Conservation (phyloP, 2,329 filamentous ascomycete genomes). For the Diplodia corticola region DNA sequence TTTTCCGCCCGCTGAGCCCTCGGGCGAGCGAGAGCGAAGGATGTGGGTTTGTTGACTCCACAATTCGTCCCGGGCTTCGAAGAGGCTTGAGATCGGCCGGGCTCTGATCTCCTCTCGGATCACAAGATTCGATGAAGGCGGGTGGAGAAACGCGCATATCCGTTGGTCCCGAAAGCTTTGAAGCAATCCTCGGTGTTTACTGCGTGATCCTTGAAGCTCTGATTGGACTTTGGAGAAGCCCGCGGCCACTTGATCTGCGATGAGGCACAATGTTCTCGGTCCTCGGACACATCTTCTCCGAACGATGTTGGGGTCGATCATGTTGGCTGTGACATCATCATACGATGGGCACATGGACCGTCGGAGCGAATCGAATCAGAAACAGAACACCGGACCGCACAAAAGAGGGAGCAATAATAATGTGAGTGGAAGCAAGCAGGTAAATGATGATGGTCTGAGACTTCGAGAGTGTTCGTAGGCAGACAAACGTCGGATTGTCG, state of each 20-base stretch:
- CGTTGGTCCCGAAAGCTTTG: background rate
- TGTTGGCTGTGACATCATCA: background rate
- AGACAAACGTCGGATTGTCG: no score
- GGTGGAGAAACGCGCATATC: background rate
- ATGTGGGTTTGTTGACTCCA: background rate
- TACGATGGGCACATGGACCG: background rate
- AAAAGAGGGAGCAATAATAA: background rate
- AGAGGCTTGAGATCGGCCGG: background rate
- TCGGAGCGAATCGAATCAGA: background rate
- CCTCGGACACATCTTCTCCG: background rate
- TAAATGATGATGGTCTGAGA: background rate
- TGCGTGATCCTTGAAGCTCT: background rate
- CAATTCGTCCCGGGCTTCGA: background rate
- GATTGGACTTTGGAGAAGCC: background rate
- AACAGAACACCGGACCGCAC: background rate
- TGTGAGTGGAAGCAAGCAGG: background rate
- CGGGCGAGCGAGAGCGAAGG: no score
- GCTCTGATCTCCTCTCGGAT: background rate
- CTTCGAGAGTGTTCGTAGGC: background rate
- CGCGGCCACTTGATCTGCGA: background rate
- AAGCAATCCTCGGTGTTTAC: background rate
- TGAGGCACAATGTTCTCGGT: no score
- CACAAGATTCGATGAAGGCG: background rate
- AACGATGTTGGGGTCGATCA: background rate
- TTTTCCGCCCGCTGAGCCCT: background rate